These are phyloP conservation scores for Penicillium turbatum DNA, from an alignment of 495 filamentous ascomycete genomes.

Conservation along the genomic window DNA sequence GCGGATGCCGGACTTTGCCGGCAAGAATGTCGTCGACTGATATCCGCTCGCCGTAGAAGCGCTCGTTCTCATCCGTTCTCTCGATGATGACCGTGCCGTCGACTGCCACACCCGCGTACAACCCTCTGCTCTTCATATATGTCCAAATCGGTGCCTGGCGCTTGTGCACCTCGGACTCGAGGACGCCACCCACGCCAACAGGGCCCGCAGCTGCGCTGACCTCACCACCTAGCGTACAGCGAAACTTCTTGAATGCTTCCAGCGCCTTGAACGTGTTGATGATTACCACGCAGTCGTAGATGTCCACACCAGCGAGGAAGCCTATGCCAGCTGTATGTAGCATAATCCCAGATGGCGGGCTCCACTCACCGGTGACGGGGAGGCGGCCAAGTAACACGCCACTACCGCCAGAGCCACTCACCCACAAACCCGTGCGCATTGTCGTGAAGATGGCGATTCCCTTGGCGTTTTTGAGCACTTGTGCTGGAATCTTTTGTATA, in stretches of 20 bases:
- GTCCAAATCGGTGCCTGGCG: slow-evolving; percentile 73
- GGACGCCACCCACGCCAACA: slow-evolving; percentile 65
- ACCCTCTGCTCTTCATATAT: slow-evolving; percentile 82
- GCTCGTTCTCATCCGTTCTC: slow-evolving; percentile 82
- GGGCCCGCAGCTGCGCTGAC: slow-evolving; percentile 74
- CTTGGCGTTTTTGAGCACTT: slow-evolving; percentile 80
- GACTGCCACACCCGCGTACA: slow-evolving; percentile 75
- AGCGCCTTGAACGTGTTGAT: slow-evolving; percentile 80
- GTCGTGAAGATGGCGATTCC: slow-evolving; percentile 89
- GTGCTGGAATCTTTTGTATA: slow-evolving; percentile 75
- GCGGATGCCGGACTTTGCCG: slow-evolving; percentile 67
- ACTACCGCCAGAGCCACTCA: slow-evolving; percentile 76
- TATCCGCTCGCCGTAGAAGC: slow-evolving; percentile 72
- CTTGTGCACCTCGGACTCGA: slow-evolving; percentile 70
- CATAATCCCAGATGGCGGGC: slow-evolving; percentile 80
- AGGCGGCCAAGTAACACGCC: slow-evolving; percentile 76
- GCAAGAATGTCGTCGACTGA: slow-evolving; percentile 76
- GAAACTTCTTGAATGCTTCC: slow-evolving; percentile 72
- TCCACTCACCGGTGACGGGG: slow-evolving; percentile 77
- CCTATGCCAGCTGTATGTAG: slow-evolving; percentile 81
- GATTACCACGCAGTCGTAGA: slow-evolving; percentile 89
- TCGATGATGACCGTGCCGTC: slow-evolving; percentile 84
- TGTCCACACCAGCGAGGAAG: slow-evolving; percentile 86
- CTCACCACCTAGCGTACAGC: slow-evolving; percentile 74
- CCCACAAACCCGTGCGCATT: slow-evolving; percentile 88